phyloP scores from a whole-genome alignment of 1,139 yeast genomes.

The Scheffersomyces titani region DNA sequence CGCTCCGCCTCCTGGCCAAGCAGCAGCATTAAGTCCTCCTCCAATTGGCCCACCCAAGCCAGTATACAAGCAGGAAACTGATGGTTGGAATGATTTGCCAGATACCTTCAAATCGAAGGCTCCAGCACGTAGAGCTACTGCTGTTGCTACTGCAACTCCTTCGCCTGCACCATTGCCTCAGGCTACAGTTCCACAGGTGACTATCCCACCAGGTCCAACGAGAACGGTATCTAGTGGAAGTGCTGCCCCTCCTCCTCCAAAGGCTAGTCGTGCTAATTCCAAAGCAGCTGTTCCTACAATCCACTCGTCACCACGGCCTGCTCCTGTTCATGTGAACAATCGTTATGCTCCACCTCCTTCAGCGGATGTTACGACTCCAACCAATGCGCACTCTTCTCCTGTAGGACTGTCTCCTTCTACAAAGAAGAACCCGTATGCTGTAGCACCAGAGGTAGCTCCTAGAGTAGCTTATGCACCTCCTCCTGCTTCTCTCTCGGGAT shows the following conservation, averaged over 20 bases:
- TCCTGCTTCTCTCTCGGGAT: not conserved
- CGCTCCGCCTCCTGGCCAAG: conserved; percentile 22
- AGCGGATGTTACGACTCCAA: conserved; percentile 3
- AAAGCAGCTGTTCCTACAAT: conserved; percentile 20
- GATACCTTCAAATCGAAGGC: conserved; percentile 56
- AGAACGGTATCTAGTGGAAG: conserved; percentile 10
- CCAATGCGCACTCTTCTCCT: not conserved
- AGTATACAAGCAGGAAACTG: conserved; percentile 58
- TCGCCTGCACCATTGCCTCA: conserved; percentile 19
- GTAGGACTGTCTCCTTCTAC: conserved; percentile 15
- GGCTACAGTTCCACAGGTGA: conserved; percentile 12
- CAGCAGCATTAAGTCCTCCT: conserved; percentile 17
- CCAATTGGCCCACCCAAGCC: conserved; percentile 39
- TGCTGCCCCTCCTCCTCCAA: conserved; percentile 37
- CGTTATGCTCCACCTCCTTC: conserved; percentile 45
- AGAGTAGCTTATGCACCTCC: conserved; percentile 6
- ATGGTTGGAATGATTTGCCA: conserved; percentile 96
- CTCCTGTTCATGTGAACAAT: conserved; percentile 20
- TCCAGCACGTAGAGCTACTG: conserved; percentile 53
- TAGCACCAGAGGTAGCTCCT: conserved; percentile 4
- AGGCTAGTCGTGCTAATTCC: conserved; percentile 30
- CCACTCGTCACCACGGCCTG: conserved; percentile 16
- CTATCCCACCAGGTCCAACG: conserved; percentile 11
- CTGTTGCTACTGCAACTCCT: conserved; percentile 38
- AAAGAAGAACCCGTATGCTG: conserved; percentile 20